Conservation (phyloP, 2,329 filamentous ascomycete genomes). For the Diaporthe citriasiana region DNA sequence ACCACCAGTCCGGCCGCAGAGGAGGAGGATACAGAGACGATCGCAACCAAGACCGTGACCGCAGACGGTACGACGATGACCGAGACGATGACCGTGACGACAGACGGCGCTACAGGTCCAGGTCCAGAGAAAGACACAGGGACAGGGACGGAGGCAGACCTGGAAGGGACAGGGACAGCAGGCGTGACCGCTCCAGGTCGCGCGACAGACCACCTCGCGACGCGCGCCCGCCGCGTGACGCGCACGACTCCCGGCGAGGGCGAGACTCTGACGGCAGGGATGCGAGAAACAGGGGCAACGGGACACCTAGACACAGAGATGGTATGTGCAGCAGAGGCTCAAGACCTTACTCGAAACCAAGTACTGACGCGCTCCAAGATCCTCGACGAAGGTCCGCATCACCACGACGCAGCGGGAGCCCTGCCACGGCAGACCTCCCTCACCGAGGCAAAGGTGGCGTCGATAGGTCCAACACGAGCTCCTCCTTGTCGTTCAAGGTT, state of each 20-base stretch:
- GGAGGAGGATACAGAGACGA: conserved; percentile 47
- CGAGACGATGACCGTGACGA: conserved; percentile 52
- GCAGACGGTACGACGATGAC: conserved; percentile 47
- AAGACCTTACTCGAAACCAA: background rate
- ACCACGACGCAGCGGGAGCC: conserved; percentile 47
- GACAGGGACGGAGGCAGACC: conserved; percentile 50
- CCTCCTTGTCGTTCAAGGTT: conserved; percentile 55
- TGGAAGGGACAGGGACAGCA: conserved; percentile 49
- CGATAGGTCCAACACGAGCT: conserved; percentile 38
- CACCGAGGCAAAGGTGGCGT: conserved; percentile 51
- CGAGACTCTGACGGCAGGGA: conserved; percentile 36
- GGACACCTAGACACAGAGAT: conserved; percentile 36
- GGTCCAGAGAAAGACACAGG: conserved; percentile 48
- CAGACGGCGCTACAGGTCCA: conserved; percentile 44
- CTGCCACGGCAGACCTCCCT: conserved; percentile 49
- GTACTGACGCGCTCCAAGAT: conserved; percentile 42
- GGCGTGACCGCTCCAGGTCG: conserved; percentile 36
- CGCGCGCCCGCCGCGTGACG: conserved; percentile 35
- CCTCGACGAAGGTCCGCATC: conserved; percentile 56
- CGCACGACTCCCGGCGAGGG: conserved; percentile 34
- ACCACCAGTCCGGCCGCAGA: conserved; percentile 49
- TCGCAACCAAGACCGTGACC: conserved; percentile 56
- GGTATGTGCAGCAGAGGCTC: background rate
- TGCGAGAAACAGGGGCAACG: conserved; percentile 31
- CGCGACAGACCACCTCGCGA: conserved; percentile 50